These are phyloP conservation scores for Phytophthora vignae DNA, from an alignment of 352 stramenopile genomes.

Conservation along the genomic window DNA sequence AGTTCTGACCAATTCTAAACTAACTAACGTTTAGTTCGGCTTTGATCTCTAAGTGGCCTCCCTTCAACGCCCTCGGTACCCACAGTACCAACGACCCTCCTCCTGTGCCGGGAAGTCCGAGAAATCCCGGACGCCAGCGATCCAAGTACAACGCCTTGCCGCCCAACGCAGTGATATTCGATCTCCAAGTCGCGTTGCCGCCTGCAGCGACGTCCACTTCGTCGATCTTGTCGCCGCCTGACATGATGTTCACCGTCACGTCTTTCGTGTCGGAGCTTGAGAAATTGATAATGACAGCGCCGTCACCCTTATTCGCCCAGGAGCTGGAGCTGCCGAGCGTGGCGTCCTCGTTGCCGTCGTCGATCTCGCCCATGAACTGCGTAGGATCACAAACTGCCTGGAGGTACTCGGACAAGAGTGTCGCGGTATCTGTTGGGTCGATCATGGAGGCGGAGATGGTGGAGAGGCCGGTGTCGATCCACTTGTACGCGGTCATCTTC, in stretches of 20 bases:
- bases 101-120: constrained; percentile 34
- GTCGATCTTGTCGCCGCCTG: constrained; percentile 33
- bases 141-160: constrained; percentile 40
- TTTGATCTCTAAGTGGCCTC: constrained; percentile 54
- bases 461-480: constrained; percentile 31
- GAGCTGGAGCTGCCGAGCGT: constrained; percentile 45
- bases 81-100: constrained; percentile 64
- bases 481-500: constrained; percentile 29
- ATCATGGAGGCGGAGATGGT: constrained; percentile 27
- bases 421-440: constrained; percentile 55
- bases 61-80: constrained; percentile 46
- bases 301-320: too few species aligned
- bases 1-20: too few species aligned
- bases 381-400: constrained; percentile 59
- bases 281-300: too few species aligned
- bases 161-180: constrained; percentile 29
- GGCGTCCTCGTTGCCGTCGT: constrained; percentile 49
- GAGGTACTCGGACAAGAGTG: constrained; percentile 61
- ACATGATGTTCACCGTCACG: constrained; percentile 41
- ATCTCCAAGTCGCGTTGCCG: constrained; percentile 28
- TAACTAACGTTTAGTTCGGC: constrained; percentile 63
- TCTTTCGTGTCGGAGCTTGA: too few species aligned
- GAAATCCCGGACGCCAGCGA: constrained; percentile 31
- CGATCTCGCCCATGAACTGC: constrained; percentile 60
- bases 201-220: constrained; percentile 28